These are phyloP conservation scores for Pisolithus marmoratus DNA, from an alignment of 768 basidiomycete genomes.

Conservation along the genomic window DNA sequence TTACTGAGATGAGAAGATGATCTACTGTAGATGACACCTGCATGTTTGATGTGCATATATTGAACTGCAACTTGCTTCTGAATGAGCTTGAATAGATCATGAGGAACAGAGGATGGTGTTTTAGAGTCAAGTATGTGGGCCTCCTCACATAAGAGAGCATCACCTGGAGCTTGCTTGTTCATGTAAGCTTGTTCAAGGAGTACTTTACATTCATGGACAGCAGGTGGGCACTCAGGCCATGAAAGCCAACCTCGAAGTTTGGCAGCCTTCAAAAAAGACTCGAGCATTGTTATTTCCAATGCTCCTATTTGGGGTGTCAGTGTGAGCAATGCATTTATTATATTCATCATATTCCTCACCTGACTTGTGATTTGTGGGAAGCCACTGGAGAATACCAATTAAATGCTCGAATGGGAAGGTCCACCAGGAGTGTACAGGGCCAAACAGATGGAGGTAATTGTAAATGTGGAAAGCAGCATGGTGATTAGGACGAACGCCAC, in stretches of 20 bases:
- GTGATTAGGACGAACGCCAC: constrained; percentile 15
- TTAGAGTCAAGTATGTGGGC: background rate
- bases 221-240: constrained; percentile 1
- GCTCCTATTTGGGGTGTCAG: constrained; percentile 7
- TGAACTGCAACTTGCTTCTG: background rate
- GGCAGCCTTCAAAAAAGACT: constrained; percentile 9
- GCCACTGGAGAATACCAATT: constrained; percentile 32
- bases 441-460: constrained; percentile 30
- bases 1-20: no score
- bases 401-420: constrained; percentile 32
- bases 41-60: background rate
- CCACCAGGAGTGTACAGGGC: constrained; percentile 36
- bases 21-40: background rate
- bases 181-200: constrained; percentile 2
- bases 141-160: background rate
- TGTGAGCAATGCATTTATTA: constrained; percentile 5
- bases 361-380: constrained; percentile 27
- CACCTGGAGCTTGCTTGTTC: background rate
- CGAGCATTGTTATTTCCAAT: constrained; percentile 5
- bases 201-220: constrained; percentile 1
- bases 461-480: constrained; percentile 27
- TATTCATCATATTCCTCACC: constrained; percentile 10
- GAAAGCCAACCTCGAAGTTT: constrained; percentile 10
- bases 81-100: background rate
- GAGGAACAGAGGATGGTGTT: background rate